Conservation (phyloP, 176 grass and related monocot genomes). For the Elymus sibiricus region DNA sequence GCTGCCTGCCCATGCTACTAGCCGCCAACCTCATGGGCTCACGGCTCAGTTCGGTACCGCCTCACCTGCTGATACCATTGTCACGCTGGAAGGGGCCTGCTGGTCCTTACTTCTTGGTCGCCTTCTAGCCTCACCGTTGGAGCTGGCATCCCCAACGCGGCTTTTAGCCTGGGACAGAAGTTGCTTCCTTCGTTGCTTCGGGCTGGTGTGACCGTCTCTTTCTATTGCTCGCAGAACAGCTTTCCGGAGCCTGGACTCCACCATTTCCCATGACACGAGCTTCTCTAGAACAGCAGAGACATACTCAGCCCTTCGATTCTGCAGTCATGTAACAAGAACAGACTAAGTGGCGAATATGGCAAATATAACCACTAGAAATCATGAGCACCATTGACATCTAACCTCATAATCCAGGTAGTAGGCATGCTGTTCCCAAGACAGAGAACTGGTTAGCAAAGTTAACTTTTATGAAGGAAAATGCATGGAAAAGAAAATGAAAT, state of each 20-base stretch:
- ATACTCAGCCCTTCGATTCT: slow-evolving; percentile 76
- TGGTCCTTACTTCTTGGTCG: slow-evolving; percentile 26
- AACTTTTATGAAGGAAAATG: background rate
- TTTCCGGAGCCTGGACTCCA: slow-evolving; percentile 52
- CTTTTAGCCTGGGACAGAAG: background rate
- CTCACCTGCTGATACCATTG: background rate
- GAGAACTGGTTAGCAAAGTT: slow-evolving; percentile 24
- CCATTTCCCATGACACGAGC: slow-evolving; percentile 80
- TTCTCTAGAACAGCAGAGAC: slow-evolving; percentile 72
- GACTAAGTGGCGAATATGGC: background rate
- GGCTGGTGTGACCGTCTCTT: slow-evolving; percentile 29
- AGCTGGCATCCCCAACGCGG: background rate
- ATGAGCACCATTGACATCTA: background rate
- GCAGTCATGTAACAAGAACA: slow-evolving; percentile 4
- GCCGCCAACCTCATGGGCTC: background rate
- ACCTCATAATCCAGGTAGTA: slow-evolving; percentile 97
- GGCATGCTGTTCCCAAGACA: slow-evolving; percentile 53
- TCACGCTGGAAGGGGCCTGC: slow-evolving; percentile 6
- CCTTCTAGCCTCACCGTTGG: background rate
- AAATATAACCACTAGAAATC: background rate
- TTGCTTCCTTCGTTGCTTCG: slow-evolving; percentile 29
- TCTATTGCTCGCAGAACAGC: slow-evolving; percentile 36
- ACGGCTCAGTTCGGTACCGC: background rate
- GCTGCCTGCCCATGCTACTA: background rate
- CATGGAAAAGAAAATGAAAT: background rate